These are phyloP conservation scores for Didymella exigua DNA, from an alignment of 2,329 filamentous ascomycete genomes.

Conservation along the genomic window DNA sequence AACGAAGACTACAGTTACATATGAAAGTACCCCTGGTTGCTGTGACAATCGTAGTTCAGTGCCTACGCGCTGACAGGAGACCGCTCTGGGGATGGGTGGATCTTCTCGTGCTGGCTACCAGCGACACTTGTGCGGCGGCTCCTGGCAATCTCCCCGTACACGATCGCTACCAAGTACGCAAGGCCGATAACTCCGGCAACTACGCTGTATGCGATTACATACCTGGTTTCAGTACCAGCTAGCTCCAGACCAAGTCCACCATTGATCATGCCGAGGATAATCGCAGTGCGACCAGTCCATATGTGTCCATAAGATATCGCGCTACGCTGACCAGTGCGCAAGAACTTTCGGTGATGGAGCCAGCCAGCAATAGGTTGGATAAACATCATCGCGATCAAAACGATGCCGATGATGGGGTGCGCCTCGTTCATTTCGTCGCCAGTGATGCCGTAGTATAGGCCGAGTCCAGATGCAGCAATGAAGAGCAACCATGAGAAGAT, in stretches of 20 bases:
- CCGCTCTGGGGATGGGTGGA: not conserved
- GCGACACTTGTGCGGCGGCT: conserved; percentile 3
- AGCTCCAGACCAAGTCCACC: conserved; percentile 59
- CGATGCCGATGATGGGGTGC: conserved; percentile 59
- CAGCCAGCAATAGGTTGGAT: conserved; percentile 59
- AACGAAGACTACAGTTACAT: not conserved
- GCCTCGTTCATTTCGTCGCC: conserved; percentile 40
- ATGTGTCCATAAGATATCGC: conserved; percentile 56
- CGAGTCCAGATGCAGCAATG: conserved; percentile 55
- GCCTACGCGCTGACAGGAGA: not conserved
- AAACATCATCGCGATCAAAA: conserved; percentile 56
- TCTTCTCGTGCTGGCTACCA: conserved; percentile 10
- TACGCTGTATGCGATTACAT: conserved; percentile 54
- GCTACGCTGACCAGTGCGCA: conserved; percentile 51
- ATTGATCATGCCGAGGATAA: conserved; percentile 60
- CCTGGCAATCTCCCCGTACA: conserved; percentile 4
- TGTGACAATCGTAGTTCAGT: not conserved
- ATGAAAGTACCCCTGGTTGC: not conserved
- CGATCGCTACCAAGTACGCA: conserved; percentile 2
- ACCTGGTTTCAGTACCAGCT: conserved; percentile 1
- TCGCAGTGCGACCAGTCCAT: conserved; percentile 59
- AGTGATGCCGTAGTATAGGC: conserved; percentile 54
- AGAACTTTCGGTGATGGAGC: conserved; percentile 57
- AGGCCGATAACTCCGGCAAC: conserved; percentile 53
- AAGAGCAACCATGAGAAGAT: conserved; percentile 52